phyloP scores from a whole-genome alignment of 768 basidiomycete genomes.

The Hygrophoropsis aurantiaca region DNA sequence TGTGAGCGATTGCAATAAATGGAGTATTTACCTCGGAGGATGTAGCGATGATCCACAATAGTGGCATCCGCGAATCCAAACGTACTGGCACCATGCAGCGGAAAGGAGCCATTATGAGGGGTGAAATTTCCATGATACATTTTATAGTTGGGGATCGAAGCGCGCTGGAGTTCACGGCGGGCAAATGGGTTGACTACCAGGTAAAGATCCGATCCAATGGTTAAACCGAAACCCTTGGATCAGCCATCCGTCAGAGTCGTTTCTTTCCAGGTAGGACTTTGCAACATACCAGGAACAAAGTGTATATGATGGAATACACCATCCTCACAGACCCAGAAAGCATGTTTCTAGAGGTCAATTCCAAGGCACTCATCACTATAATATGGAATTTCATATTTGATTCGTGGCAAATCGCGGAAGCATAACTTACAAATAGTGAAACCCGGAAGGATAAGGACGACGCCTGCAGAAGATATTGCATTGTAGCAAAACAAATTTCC shows the following conservation, averaged over 20 bases:
- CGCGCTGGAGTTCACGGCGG: slow-evolving; percentile 32
- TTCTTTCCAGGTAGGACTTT: no score
- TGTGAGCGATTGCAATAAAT: slow-evolving; percentile 16
- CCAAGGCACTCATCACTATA: slow-evolving; percentile 78
- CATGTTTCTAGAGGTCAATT: slow-evolving; percentile 78
- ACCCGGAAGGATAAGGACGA: slow-evolving; percentile 88
- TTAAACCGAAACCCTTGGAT: slow-evolving; percentile 74
- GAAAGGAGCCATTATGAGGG: slow-evolving; percentile 48
- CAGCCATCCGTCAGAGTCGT: no score
- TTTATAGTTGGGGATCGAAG: slow-evolving; percentile 37
- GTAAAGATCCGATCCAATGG: slow-evolving; percentile 81
- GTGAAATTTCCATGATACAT: slow-evolving; percentile 56
- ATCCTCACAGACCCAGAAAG: slow-evolving; percentile 81
- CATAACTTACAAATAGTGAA: slow-evolving; percentile 72
- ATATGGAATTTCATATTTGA: background rate
- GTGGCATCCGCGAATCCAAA: slow-evolving; percentile 44
- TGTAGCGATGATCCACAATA: slow-evolving; percentile 27
- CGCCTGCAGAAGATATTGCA: slow-evolving; percentile 85
- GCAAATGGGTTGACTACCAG: slow-evolving; percentile 66
- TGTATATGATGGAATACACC: slow-evolving; percentile 86
- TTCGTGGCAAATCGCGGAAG: background rate
- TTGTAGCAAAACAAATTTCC: slow-evolving; percentile 84
- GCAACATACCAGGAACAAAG: slow-evolving; percentile 76
- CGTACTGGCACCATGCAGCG: slow-evolving; percentile 37
- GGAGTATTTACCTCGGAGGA: slow-evolving; percentile 24